Evolutionary conservation across 495 filamentous ascomycete genomes (phyloP).

Genomic region (Tuber calosporum): DNA sequence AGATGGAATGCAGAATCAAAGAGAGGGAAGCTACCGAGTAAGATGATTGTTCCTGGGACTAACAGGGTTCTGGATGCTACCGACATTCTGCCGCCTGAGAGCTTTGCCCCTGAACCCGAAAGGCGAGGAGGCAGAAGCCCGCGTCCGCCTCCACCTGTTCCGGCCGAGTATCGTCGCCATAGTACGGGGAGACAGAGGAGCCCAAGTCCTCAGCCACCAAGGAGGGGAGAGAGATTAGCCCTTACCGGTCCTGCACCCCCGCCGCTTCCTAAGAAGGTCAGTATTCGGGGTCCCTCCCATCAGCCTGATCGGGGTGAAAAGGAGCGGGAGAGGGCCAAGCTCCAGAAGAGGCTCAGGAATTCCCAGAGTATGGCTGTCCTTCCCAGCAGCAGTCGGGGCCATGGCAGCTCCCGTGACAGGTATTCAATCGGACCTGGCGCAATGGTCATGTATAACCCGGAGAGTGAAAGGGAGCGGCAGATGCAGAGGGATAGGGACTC

Average conservation of each 20-base stretch:
- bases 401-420: constrained; percentile 24
- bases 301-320: constrained; percentile 16
- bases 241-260: constrained; percentile 26
- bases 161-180: constrained; percentile 32
- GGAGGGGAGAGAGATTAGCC: constrained; percentile 33
- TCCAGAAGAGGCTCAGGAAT: constrained; percentile 30
- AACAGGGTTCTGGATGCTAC: constrained; percentile 85
- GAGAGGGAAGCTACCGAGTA: constrained; percentile 40
- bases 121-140: constrained; percentile 49
- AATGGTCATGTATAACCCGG: constrained; percentile 40
- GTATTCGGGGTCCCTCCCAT: constrained; percentile 2
- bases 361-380: constrained; percentile 36
- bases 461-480: constrained; percentile 35
- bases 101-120: constrained; percentile 92
- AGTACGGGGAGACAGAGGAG: constrained; percentile 29
- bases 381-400: constrained; percentile 20
- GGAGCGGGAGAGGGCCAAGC: constrained; percentile 13
- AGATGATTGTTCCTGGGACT: constrained; percentile 70
- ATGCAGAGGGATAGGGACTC: constrained; percentile 32
- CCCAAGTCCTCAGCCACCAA: constrained; percentile 33
- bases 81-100: constrained; percentile 82
- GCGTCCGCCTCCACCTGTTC: constrained; percentile 34
- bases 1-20: constrained; percentile 44
- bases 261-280: constrained; percentile 23
- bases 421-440: constrained; percentile 34